These are phyloP conservation scores for Allomyces javanicus DNA, from an alignment of 192 early-diverging fungal species.

Conservation along the genomic window DNA sequence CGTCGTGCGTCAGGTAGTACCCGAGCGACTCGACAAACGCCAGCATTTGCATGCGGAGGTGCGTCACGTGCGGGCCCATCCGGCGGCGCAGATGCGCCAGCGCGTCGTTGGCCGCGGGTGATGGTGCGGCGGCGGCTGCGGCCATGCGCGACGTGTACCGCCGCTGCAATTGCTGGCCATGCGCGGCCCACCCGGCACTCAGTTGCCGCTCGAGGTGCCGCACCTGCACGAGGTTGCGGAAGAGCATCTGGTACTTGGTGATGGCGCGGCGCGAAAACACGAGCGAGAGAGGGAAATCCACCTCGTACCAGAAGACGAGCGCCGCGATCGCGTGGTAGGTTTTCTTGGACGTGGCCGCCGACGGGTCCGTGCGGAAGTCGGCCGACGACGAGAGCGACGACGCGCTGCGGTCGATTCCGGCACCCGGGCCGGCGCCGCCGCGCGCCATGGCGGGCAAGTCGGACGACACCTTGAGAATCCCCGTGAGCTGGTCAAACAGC, in stretches of 20 bases:
- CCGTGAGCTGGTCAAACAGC: constrained; percentile 48
- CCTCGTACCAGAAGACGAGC: constrained; percentile 59
- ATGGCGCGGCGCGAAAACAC: constrained; percentile 66
- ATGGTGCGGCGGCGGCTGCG: too few species aligned
- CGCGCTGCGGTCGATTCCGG: too few species aligned
- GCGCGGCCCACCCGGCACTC: constrained; percentile 52
- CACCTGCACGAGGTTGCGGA: constrained; percentile 69
- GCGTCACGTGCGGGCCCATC: constrained; percentile 17
- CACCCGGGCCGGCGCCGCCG: background rate
- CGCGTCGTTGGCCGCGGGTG: background rate
- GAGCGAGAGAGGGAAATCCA: constrained; percentile 73
- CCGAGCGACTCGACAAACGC: constrained; percentile 82
- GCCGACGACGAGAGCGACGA: background rate
- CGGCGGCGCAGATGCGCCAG: constrained; percentile 9
- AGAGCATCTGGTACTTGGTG: constrained; percentile 77
- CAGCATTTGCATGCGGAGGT: constrained; percentile 60
- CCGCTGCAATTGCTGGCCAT: constrained; percentile 18
- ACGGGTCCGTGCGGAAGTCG: background rate
- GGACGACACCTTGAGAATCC: constrained; percentile 46
- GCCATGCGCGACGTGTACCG: background rate
- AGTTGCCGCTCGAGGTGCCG: constrained; percentile 76
- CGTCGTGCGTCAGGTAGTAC: constrained; percentile 77
- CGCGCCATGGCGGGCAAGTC: constrained; percentile 17
- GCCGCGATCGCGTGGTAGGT: constrained; percentile 47
- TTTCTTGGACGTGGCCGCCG: background rate